Evolutionary conservation across 1,284 basidiomycete genomes (phyloP).

Genomic region (Gomphus bonarii): DNA sequence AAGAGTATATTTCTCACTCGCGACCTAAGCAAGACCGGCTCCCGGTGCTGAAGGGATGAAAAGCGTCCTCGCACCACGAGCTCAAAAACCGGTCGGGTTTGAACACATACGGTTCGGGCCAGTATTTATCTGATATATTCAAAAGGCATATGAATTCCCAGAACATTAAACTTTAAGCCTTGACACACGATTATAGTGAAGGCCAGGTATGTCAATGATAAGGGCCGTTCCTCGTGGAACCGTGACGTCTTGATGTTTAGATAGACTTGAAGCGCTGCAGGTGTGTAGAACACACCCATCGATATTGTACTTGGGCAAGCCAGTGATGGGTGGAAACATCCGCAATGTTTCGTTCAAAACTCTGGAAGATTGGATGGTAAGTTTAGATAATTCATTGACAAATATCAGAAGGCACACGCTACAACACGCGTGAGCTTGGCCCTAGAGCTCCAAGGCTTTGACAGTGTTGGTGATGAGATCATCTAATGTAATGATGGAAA

Average conservation of each 20-base stretch:
- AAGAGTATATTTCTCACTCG: too few species aligned
- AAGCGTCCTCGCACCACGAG: not conserved
- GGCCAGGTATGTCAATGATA: not conserved
- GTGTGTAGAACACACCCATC: not conserved
- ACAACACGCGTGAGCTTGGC: slow-evolving; percentile 5
- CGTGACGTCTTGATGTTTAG: not conserved
- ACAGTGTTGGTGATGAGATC: slow-evolving; percentile 13
- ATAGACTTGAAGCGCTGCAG: not conserved
- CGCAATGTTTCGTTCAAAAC: slow-evolving; percentile 15
- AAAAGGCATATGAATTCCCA: not conserved
- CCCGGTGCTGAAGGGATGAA: not conserved
- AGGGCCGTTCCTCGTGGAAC: not conserved
- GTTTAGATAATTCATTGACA: not conserved
- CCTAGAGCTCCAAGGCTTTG: slow-evolving; percentile 19
- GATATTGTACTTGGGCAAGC: slow-evolving; percentile 20
- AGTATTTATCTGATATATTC: not conserved
- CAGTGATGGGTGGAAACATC: slow-evolving; percentile 22
- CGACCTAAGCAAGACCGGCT: not conserved
- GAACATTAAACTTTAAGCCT: not conserved
- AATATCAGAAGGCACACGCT: not conserved
- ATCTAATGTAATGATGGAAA: not conserved
- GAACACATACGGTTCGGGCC: not conserved
- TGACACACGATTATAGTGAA: not conserved
- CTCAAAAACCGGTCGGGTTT: not conserved
- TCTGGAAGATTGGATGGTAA: not conserved